Evolutionary conservation across 2,329 filamentous ascomycete genomes (phyloP).

Genomic region (Chaetomium sp.): DNA sequence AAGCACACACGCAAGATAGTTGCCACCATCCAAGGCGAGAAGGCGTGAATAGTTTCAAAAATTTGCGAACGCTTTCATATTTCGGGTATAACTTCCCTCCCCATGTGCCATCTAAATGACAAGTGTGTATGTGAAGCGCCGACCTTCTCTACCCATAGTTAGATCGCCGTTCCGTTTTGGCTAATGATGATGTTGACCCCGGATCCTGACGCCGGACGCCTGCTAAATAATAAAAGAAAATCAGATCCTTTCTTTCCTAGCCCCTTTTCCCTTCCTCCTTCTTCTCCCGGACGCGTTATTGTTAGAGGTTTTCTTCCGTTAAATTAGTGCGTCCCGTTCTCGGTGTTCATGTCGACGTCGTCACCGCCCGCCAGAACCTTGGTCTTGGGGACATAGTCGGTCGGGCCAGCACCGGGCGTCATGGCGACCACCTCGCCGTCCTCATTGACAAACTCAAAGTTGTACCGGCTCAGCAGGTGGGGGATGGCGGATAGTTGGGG

Average conservation of each 20-base stretch:
- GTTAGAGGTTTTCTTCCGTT: too few relatives aligned
- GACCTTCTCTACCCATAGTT: neutral
- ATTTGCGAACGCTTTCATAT: neutral
- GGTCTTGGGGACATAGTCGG: slow-evolving; percentile 52
- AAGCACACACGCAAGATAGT: slow-evolving; percentile 78
- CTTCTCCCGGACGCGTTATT: too few relatives aligned
- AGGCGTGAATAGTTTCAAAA: slow-evolving; percentile 32
- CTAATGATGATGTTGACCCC: neutral
- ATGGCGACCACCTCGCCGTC: slow-evolving; percentile 77
- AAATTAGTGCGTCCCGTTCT: slow-evolving; percentile 21
- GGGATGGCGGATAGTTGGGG: slow-evolving; percentile 95
- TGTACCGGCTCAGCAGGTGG: slow-evolving; percentile 88
- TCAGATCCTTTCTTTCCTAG: too few relatives aligned
- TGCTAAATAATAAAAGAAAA: slow-evolving; percentile 1
- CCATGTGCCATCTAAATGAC: neutral
- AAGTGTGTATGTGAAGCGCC: neutral
- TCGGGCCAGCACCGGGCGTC: slow-evolving; percentile 66
- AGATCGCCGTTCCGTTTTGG: neutral
- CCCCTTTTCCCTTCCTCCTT: too few relatives aligned
- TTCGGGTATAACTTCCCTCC: neutral
- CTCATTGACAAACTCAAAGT: slow-evolving; percentile 97
- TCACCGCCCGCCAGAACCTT: slow-evolving; percentile 60
- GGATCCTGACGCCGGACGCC: slow-evolving; percentile 13
- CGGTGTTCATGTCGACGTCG: slow-evolving; percentile 54
- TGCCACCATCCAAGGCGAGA: slow-evolving; percentile 90